These are phyloP conservation scores for Tetramitus jugosus DNA, from an alignment of 208 protist species.

Conservation along the genomic window DNA sequence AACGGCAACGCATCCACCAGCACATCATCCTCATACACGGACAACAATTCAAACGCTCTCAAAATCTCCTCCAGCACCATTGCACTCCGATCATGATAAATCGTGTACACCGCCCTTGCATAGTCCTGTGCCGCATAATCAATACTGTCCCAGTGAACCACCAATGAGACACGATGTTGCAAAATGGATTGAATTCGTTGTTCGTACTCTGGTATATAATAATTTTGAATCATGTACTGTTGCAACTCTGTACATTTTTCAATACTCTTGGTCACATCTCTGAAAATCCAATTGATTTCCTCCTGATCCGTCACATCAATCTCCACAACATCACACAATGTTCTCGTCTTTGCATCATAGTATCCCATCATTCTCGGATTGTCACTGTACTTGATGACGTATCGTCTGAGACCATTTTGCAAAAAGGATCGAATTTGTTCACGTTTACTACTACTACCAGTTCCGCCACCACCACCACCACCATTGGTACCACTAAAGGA, in stretches of 20 bases:
- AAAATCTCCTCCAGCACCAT: not conserved
- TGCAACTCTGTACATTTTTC: slow-evolving; percentile 5
- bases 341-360: not conserved
- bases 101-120: not conserved
- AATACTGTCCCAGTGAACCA: not conserved
- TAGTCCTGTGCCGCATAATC: slow-evolving; percentile 8
- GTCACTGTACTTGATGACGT: slow-evolving; percentile 3
- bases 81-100: not conserved
- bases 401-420: not conserved
- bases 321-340: not conserved
- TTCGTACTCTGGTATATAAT: slow-evolving; percentile 5
- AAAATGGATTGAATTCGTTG: not conserved
- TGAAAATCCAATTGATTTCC: slow-evolving; percentile 13
- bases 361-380: not conserved
- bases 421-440: not conserved
- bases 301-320: slow-evolving; percentile 13
- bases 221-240: slow-evolving; percentile 8
- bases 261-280: slow-evolving; percentile 2
- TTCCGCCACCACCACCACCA: no score
- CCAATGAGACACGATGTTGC: not conserved
- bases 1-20: not conserved
- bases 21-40: slow-evolving; percentile 1
- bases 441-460: not conserved
- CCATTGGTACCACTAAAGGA: no score
- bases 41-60: not conserved